These are phyloP conservation scores for Clarireedia paspali DNA, from an alignment of 2,329 filamentous ascomycete genomes.

Conservation along the genomic window DNA sequence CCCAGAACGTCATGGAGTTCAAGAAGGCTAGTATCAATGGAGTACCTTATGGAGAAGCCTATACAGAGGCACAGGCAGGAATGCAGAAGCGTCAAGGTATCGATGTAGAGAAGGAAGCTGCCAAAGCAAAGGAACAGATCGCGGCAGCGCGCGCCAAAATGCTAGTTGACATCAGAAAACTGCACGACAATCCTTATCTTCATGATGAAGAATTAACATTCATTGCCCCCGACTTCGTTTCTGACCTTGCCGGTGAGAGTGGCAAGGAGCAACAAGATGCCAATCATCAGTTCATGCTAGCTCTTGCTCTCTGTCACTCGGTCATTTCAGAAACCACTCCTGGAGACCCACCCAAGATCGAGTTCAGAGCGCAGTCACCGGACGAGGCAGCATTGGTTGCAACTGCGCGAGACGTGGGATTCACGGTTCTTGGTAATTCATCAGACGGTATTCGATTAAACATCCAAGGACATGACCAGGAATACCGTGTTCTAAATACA, in stretches of 20 bases:
- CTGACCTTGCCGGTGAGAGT: conserved; percentile 71
- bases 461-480: conserved; percentile 74
- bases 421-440: conserved; percentile 77
- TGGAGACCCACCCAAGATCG: conserved; percentile 82
- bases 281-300: conserved; percentile 88
- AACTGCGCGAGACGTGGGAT: conserved; percentile 91
- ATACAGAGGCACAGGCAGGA: conserved; percentile 92
- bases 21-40: conserved; percentile 97
- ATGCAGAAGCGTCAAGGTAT: conserved; percentile 90
- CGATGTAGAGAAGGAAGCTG: conserved; percentile 74
- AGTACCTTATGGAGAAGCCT: conserved; percentile 93
- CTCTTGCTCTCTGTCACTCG: conserved; percentile 89
- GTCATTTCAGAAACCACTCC: conserved; percentile 87
- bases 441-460: conserved; percentile 79
- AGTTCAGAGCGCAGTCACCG: conserved; percentile 95
- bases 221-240: conserved; percentile 80
- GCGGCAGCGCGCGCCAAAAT: conserved; percentile 67
- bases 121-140: conserved; percentile 68
- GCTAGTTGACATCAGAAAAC: conserved; percentile 61
- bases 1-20: conserved; percentile 97
- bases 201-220: conserved; percentile 88
- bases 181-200: conserved; percentile 86
- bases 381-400: conserved; percentile 92
- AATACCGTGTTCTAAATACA: conserved; percentile 84
- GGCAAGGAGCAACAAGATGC: conserved; percentile 69